Evolutionary conservation across 1,139 yeast genomes (phyloP), one percentile per base, ranked within the genome.

Genomic region (Geotrichum europaeum): DNA sequence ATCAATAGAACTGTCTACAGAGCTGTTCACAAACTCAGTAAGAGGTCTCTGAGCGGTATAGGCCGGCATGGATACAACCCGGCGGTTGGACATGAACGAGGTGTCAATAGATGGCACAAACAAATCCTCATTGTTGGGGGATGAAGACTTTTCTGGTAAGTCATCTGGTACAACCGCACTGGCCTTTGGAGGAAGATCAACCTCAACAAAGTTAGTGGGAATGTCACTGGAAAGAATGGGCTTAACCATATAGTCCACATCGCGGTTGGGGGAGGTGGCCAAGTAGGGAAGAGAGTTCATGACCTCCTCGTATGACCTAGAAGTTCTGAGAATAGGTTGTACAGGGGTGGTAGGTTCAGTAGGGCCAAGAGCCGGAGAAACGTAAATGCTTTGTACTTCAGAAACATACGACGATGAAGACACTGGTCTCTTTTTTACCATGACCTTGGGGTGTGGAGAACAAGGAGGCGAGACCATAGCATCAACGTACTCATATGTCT

Each of bases 211-310:
- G 45, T 57, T 57, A 20, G 15, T 34, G n/a, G 43, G 50, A 24
- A 50, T 22, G 12, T 40, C 43, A 30, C 51, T 59, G n/a, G 60
- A 51, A 7, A 49, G 51, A 49, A 62, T 62, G n/a, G 60, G 64
- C 9, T 50, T 52, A 10, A 59, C 56, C 12, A 56, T 22, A 13
- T 52, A 55, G 25, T 59, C 60, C 13, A 51, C 49, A 18, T 58
- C 60, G 12, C 49, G 54, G 25, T 25, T 50, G n/a, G 43, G 43
- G 2, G 43, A 36, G 7, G 43, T 13, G 43, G 18, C n/a, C n/a
- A 59, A 20, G 18, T 57, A 59, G n/a, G 64, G 64, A 57, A 62
- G 59, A 15, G 64, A 54, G 53, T 51, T 53, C 25, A 51, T 57
- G n/a, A 53, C 57, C 49, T 62, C 64, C 25, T 62, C 61, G 25